Conservation (phyloP, 768 basidiomycete genomes). For the Dacryopinax primogenitus region DNA sequence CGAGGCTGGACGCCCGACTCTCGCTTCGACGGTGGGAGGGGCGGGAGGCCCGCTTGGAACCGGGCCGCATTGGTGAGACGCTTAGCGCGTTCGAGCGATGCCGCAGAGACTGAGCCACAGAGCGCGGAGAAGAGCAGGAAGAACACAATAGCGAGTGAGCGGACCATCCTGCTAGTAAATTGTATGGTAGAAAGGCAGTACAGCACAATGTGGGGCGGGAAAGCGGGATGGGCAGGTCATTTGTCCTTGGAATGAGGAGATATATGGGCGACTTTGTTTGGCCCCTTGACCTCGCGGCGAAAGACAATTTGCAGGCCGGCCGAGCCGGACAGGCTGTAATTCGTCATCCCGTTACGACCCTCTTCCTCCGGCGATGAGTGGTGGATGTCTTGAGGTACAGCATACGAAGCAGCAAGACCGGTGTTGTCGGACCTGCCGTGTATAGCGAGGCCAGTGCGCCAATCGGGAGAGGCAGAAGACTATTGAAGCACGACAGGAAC, state of each 20-base stretch:
- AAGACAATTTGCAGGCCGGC: neutral
- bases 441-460: neutral
- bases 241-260: neutral
- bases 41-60: neutral
- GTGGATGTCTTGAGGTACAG: neutral
- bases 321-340: neutral
- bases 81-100: neutral
- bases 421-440: neutral
- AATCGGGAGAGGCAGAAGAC: neutral
- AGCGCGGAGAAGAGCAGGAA: neutral
- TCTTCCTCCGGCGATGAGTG: neutral
- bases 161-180: neutral
- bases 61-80: neutral
- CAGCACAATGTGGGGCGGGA: neutral
- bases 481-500: neutral
- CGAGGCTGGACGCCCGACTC: neutral
- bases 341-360: neutral
- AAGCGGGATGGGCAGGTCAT: neutral
- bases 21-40: neutral
- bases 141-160: neutral
- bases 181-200: neutral
- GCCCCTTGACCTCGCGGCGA: neutral
- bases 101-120: neutral
- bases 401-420: slow-evolving; percentile 5
- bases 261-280: neutral